Conservation (phyloP, 805 yeast genomes). For the Wickerhamomyces strasburgensis region DNA sequence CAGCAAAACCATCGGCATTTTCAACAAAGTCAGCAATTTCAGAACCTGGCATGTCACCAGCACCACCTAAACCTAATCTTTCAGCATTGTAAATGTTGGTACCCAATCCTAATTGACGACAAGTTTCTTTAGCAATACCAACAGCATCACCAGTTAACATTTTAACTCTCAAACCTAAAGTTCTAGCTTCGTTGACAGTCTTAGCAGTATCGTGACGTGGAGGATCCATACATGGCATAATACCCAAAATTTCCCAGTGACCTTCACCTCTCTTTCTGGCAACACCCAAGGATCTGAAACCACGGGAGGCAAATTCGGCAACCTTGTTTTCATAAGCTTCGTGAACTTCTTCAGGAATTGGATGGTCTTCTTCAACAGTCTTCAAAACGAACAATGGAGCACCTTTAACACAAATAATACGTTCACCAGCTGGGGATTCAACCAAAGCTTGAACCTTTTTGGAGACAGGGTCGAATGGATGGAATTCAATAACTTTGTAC, state of each 20-base stretch:
- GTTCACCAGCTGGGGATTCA: constrained; percentile 93
- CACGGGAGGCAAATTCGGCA: constrained; percentile 96
- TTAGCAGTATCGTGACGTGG: constrained; percentile 98
- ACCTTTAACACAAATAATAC: constrained; percentile 95
- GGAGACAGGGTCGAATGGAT: constrained; percentile 96
- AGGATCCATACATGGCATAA: constrained; percentile 98
- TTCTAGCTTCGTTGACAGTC: constrained; percentile 87
- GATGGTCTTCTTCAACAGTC: constrained; percentile 96
- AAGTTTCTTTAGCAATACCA: constrained; percentile 97
- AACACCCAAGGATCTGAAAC: constrained; percentile 98
- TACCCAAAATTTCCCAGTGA: constrained; percentile 96
- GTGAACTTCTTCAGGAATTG: constrained; percentile 88
- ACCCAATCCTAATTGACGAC: constrained; percentile 96
- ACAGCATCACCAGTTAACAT: constrained; percentile 99
- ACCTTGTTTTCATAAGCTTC: constrained; percentile 96
- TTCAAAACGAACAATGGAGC: constrained; percentile 95
- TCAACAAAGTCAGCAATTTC: constrained; percentile 96
- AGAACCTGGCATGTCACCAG: constrained; percentile 93
- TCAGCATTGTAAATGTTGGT: constrained; percentile 96
- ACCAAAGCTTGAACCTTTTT: constrained; percentile 94
- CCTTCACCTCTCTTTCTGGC: constrained; percentile 98
- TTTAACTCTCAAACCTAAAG: constrained; percentile 90
- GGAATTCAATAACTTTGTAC: constrained; percentile 93
- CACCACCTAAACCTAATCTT: constrained; percentile 91
- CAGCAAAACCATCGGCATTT: constrained; percentile 98